Conservation (phyloP, 352 stramenopile species). For the Globisporangium spiculum region DNA sequence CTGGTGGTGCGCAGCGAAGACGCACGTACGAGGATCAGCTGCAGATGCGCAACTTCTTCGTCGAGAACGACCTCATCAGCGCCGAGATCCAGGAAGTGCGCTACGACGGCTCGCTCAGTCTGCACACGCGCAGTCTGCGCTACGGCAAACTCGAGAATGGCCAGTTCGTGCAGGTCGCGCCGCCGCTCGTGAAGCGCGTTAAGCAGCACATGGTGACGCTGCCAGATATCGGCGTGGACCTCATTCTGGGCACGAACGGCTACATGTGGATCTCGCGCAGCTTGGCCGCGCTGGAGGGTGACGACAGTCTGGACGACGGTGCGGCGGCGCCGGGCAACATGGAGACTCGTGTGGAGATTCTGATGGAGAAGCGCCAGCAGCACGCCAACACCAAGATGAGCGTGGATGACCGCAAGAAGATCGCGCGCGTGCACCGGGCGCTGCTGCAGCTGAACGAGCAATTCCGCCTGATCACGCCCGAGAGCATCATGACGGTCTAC, state of each 20-base stretch:
- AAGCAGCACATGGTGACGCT: conserved; percentile 94
- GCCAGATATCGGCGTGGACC: conserved; percentile 71
- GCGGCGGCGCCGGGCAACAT: conserved; percentile 46
- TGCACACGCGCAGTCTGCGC: conserved; percentile 93
- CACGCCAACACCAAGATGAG: conserved; percentile 83
- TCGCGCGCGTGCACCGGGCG: conserved; percentile 88
- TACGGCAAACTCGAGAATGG: conserved; percentile 97
- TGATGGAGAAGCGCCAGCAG: conserved; percentile 88
- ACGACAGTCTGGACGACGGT: conserved; percentile 37
- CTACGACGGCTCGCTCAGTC: conserved; percentile 90
- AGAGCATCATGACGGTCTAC: conserved; percentile 89
- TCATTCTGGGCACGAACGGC: conserved; percentile 95
- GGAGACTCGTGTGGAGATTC: conserved; percentile 86
- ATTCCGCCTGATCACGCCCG: conserved; percentile 90
- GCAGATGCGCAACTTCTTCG: conserved; percentile 95
- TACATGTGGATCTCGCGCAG: conserved; percentile 94
- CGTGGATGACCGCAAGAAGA: conserved; percentile 73
- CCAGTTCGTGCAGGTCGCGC: conserved; percentile 87
- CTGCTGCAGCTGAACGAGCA: conserved; percentile 86
- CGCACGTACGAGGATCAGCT: conserved; percentile 96
- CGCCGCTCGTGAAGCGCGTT: conserved; percentile 89
- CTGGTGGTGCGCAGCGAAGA: conserved; percentile 94
- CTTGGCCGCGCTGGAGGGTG: conserved; percentile 44
- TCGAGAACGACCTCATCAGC: conserved; percentile 96
- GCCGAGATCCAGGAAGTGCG: conserved; percentile 86